phyloP scores from a whole-genome alignment of 2,329 filamentous ascomycete genomes.

The Coleophoma crateriformis region DNA sequence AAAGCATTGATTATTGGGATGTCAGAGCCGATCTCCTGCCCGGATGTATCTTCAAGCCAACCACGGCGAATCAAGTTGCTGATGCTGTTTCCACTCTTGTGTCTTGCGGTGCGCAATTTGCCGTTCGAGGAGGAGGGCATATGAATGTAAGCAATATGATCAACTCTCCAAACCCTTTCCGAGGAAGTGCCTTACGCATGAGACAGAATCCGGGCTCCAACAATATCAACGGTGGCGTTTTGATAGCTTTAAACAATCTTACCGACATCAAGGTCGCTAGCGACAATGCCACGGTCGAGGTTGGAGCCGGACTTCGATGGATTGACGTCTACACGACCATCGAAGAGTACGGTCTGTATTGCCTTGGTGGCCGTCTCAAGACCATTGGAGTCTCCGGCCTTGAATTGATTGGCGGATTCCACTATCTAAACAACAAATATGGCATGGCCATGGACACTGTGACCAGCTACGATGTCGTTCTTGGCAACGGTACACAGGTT shows the following conservation, averaged over 20 bases:
- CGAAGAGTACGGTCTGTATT: slow-evolving; percentile 4
- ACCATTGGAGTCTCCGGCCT: slow-evolving; percentile 40
- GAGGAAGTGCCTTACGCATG: no score
- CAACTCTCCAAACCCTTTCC: no score
- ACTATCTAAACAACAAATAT: slow-evolving; percentile 25
- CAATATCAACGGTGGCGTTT: slow-evolving; percentile 1
- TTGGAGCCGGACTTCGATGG: not conserved
- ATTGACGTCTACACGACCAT: not conserved
- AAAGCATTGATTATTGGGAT: no score
- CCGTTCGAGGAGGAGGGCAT: no score
- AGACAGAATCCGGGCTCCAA: not conserved
- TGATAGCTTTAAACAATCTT: not conserved
- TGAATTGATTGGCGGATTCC: slow-evolving; percentile 23
- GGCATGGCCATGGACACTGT: slow-evolving; percentile 13
- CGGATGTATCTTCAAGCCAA: no score
- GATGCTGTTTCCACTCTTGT: no score
- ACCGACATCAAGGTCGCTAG: not conserved
- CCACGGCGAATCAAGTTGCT: no score
- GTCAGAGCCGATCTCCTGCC: no score
- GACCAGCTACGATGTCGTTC: slow-evolving; percentile 3
- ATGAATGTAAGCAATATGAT: no score
- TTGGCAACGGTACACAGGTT: not conserved
- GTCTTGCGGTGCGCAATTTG: no score
- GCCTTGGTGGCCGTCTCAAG: slow-evolving; percentile 37
- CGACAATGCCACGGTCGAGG: not conserved